Base-by-base conservation (phyloP, 2,329 filamentous ascomycete species). In the Fusarium hostae region DNA sequence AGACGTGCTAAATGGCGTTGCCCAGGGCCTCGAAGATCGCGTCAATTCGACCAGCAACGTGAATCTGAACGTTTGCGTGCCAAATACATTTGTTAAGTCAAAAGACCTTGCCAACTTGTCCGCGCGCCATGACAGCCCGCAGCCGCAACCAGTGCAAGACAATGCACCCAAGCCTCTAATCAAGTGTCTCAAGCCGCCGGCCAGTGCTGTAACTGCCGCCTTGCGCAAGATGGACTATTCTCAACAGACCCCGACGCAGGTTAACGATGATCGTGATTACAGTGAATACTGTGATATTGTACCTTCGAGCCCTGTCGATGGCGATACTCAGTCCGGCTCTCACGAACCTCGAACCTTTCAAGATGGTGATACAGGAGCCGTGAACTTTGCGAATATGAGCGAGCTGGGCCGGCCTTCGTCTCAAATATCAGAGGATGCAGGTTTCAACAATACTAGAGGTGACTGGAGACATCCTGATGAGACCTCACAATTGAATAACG, bases 201-300 rank as follows among this genome's bases (percentile, higher is more conserved):
- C 70, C 47, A 63, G 45, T 48, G 60, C 68, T 67, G 63, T 71
- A 56, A 54, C 67, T 41, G 62, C 51, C 37, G 63, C 73, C 58
- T 66, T 70, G 32, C 68, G 65, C 63, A 84, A 79, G 56, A 86
- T 84, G 80, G 82, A 85, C 35, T 79, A 78, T n/a, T 87, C 86
- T 15, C 84, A 86, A 43, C 83, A 85, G 61, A 87, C 87, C 13
- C 85, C 85, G 3, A 90, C 88, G 2, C 88, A 90, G 77, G 81
- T 84, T 63, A 90, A 90, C 70, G 83, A 85, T 47, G 86, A 83
- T 50, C 85, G 87, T 40, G 88, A 88, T 78, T 90, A 90, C 71
- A 84, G 85, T 79, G 82, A 70, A 82, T 85, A 78, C 66, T 80
- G 71, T 64, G 68, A 77, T 15, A 54, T 78, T 32, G 52, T 77